Base-by-base conservation (phyloP, 345 rosid genomes). In the Aurinia saxatilis region DNA sequence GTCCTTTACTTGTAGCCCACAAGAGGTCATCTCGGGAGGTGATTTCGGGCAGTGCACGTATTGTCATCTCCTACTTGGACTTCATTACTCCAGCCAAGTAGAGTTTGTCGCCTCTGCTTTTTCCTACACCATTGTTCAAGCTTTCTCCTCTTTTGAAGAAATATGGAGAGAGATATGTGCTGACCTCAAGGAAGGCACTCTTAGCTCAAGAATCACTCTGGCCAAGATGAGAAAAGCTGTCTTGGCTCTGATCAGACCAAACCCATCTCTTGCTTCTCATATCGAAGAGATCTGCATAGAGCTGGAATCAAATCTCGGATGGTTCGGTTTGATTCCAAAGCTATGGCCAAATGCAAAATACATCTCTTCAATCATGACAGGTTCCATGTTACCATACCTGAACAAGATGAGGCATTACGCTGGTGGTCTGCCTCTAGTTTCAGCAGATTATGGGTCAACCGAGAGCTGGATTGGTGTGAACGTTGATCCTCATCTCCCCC, bases 381-480 rank as follows among this genome's bases (percentile, higher is more conserved):
- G 98, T 3, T 85, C 96, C 1, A 92, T 92, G 98, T 80, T 79
- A 37, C 89, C 78, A 0, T 92, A 92, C 74, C 18, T 80, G 73
- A 85, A 71, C 31, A 89, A 78, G 66, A 57, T 92, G n/a, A 84
- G 88, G 73, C 90, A 84, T 63, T 89, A 92, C 21, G 79, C 79
- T 9, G 83, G 86, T 1, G 78, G 59, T n/a, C 70, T 92, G 73
- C 85, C 96, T 33, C 65, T 92, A 37, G 88, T 87, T 29, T 80
- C 93, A 57, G 98, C 86, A 21, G 98, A 92, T 52, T 92, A 92
- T 37, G 98, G 98, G 5, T 83, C 98, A 2, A 88, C 95, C 0
- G 98, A 92, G 81, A 82, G 98, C 52, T 92, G 98, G 96, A 92
- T 92, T 5, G 98, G 98, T 25, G 96, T 80, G 45, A 92, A 92